Evolutionary conservation across 2,329 filamentous ascomycete species (phyloP).

Genomic region (Aquanectria penicillioides): DNA sequence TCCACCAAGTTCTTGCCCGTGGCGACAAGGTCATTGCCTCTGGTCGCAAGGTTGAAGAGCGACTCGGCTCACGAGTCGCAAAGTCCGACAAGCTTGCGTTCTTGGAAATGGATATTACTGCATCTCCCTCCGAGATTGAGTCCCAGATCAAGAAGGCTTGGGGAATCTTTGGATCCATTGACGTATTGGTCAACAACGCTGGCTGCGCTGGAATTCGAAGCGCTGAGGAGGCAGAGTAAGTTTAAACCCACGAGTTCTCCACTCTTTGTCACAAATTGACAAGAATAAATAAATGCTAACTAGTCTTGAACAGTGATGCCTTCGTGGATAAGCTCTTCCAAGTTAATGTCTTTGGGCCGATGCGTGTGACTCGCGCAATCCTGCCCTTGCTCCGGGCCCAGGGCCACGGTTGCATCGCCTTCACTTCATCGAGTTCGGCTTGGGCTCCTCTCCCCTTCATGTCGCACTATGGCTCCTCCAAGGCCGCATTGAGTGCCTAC

Average conservation of each 20-base stretch:
- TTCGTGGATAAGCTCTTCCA: constrained; percentile 39
- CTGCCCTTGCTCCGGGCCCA: constrained; percentile 41
- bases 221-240: constrained; percentile 47
- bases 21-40: constrained; percentile 47
- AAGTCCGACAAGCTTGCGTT: constrained; percentile 39
- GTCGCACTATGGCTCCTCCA: constrained; percentile 45
- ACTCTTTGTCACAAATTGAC: too few relatives aligned
- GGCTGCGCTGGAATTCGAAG: constrained; percentile 40
- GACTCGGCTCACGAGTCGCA: constrained; percentile 34
- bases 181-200: constrained; percentile 49
- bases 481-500: constrained; percentile 42
- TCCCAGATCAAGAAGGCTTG: constrained; percentile 39
- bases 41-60: constrained; percentile 40
- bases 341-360: constrained; percentile 42
- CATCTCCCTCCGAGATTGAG: constrained; percentile 26
- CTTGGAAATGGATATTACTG: constrained; percentile 46
- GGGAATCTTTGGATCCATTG: constrained; percentile 45
- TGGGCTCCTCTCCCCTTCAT: constrained; percentile 45
- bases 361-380: constrained; percentile 41
- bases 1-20: constrained; percentile 34
- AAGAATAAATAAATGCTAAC: background rate
- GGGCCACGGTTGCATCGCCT: constrained; percentile 39
- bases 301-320: constrained; percentile 31
- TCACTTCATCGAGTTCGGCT: constrained; percentile 42
- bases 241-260: background rate